Base-by-base conservation (phyloP, 306 rosid genomes). In the Pyrus communis region DNA sequence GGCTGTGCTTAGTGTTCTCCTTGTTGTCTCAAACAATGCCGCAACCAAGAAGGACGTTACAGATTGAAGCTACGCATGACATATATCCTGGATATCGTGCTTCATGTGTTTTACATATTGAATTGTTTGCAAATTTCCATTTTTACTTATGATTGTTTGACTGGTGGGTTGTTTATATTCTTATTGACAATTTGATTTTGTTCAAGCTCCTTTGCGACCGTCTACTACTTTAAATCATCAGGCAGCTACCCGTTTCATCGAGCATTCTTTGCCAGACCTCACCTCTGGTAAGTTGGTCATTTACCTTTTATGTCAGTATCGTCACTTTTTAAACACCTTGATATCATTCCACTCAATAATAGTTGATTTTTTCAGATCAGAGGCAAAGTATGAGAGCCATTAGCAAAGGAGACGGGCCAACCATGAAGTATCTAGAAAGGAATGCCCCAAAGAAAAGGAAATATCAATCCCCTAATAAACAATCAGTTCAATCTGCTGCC, bases 181-280 rank as follows among this genome's bases (percentile, higher is more conserved):
- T 23, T 33, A 21, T 78, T 81, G 67, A 71, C 77, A 71, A 70
- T 80, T 80, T 60, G 46, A 57, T 70, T 79, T 86, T 94, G 75
- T 79, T 84, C 81, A 78, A 92, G 99, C 90, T 46, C 97, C 99
- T 7, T 57, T 95, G 19, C 91, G 90, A 69, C 99, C 97, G 38
- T 92, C 97, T 38, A 80, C 97, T 38, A 88, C 90, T 45, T 88
- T 95, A 86, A 90, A 95, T 76, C 65, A 79, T 79, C 88, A 77
- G 80, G 99, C 97, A n/a, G 97, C 99, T 35, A 88, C 91, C 5
- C 97, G 99, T 70, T 90, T 95, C 80, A 92, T 95, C 5, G 93
- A 81, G 75, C 93, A 91, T 82, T 89, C 97, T 77, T 83, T 95
- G 82, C 99, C 97, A 6, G 93, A 92, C 83, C 97, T 95, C 49